Evolutionary conservation across 148 eudicot species (phyloP).

Genomic region (Persicaria maculosa): DNA sequence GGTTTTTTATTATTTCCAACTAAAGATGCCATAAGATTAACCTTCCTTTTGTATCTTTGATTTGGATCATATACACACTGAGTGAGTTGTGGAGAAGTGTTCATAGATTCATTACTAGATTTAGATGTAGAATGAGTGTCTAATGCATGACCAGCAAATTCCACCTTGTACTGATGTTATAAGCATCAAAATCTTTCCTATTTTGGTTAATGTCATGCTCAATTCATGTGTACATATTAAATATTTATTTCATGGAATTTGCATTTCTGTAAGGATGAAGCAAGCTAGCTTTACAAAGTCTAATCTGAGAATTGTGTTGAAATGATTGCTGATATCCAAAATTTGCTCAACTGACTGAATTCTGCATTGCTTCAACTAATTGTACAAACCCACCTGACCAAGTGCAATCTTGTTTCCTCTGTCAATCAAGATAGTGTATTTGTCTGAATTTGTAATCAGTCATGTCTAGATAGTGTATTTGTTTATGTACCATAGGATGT

Average conservation of each 20-base stretch:
- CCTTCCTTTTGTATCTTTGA: not conserved
- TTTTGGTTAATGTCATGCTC: not conserved
- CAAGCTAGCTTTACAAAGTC: not conserved
- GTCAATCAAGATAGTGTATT: not conserved
- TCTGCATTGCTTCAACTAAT: not conserved
- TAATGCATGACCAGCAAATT: not conserved
- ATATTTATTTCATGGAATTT: not conserved
- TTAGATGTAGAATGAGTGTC: not conserved
- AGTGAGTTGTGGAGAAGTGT: not conserved
- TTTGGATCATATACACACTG: not conserved
- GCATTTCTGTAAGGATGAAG: not conserved
- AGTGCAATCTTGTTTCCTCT: not conserved
- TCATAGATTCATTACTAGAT: not conserved
- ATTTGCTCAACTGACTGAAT: not conserved
- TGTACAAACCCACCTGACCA: not conserved
- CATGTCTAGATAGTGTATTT: not conserved
- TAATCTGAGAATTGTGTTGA: not conserved
- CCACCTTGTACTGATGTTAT: not conserved
- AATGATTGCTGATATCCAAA: not conserved
- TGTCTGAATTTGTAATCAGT: not conserved
- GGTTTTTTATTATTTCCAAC: not conserved
- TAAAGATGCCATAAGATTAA: not conserved
- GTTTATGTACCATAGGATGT: not conserved
- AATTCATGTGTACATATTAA: slow-evolving; percentile 3
- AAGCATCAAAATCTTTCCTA: not conserved